Percentiles rank a stretch among this genome's conserved stretches.
Conservation (phyloP, 2,329 filamentous ascomycete genomes). For the Apiospora kogelbergensis region DNA sequence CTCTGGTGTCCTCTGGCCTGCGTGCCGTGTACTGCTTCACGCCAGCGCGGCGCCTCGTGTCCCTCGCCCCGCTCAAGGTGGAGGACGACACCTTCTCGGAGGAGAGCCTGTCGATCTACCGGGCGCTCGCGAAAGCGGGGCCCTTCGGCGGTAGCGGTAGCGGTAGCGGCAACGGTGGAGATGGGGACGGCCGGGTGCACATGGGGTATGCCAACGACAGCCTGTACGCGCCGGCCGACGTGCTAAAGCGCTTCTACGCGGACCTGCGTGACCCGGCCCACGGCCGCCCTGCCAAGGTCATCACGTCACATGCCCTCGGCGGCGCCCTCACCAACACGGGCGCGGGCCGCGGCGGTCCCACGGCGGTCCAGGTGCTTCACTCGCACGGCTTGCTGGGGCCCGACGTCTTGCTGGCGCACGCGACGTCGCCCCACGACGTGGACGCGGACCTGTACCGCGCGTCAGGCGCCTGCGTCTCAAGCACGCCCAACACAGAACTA, state of each 20-base stretch:
- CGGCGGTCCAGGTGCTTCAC: slow-evolving; percentile 26
- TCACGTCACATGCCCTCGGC: slow-evolving; percentile 39
- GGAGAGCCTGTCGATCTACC: slow-evolving; percentile 37
- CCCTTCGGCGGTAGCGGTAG: slow-evolving; percentile 20
- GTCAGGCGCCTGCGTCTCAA: slow-evolving; percentile 37
- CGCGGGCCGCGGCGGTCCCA: slow-evolving; percentile 12
- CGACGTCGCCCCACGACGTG: slow-evolving; percentile 28
- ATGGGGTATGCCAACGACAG: slow-evolving; percentile 45
- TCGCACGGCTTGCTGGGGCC: slow-evolving; percentile 39
- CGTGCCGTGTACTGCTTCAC: slow-evolving; percentile 45
- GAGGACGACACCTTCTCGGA: slow-evolving; percentile 29
- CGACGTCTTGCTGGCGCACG: slow-evolving; percentile 43
- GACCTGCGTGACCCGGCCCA: slow-evolving; percentile 30
- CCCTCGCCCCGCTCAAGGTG: slow-evolving; percentile 29
- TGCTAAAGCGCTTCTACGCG: slow-evolving; percentile 36
- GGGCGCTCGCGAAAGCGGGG: slow-evolving; percentile 31
- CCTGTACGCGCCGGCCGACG: slow-evolving; percentile 37
- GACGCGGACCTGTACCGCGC: slow-evolving; percentile 36
- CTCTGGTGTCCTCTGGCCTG: slow-evolving; percentile 42
- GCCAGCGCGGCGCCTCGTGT: slow-evolving; percentile 30
- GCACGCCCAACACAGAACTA: slow-evolving; percentile 50
- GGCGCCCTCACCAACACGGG: slow-evolving; percentile 12
- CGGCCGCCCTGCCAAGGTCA: slow-evolving; percentile 32
- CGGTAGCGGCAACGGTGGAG: slow-evolving; percentile 11
- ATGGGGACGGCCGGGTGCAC: slow-evolving; percentile 32